phyloP scores from a whole-genome alignment of 2,329 filamentous ascomycete genomes.

The Truncatella angustata region DNA sequence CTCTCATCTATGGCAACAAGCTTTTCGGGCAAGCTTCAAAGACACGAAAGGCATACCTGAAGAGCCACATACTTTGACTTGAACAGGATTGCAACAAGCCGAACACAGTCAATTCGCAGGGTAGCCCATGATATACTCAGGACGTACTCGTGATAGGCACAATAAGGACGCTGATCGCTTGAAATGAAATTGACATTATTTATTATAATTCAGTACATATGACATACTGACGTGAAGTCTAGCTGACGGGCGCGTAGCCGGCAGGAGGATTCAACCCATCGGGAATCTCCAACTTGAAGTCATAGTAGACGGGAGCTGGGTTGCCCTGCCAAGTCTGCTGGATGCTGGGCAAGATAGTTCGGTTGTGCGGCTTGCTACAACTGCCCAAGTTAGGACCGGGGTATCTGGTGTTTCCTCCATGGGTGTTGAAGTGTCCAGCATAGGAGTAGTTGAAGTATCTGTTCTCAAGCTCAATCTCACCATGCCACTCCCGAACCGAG shows the following conservation, averaged over 20 bases:
- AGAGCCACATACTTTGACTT: too few species aligned
- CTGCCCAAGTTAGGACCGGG: constrained; percentile 38
- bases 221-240: too few species aligned
- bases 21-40: too few species aligned
- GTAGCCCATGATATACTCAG: too few species aligned
- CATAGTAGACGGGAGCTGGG: constrained; percentile 40
- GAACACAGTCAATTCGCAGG: too few species aligned
- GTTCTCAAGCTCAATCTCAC: constrained; percentile 31
- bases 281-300: constrained; percentile 34
- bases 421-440: constrained; percentile 45
- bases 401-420: constrained; percentile 32
- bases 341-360: constrained; percentile 37
- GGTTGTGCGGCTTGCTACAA: constrained; percentile 20
- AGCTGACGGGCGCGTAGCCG: constrained; percentile 27
- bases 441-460: constrained; percentile 55
- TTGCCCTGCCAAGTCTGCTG: constrained; percentile 36
- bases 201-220: too few species aligned
- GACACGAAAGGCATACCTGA: too few species aligned
- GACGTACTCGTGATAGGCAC: too few species aligned
- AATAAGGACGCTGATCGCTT: too few species aligned
- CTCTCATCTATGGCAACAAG: too few species aligned
- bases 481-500: constrained; percentile 36
- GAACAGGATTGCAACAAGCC: too few species aligned
- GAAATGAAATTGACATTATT: background rate
- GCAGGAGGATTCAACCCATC: constrained; percentile 43